Base-by-base conservation (phyloP, 1,284 basidiomycete species). In the Papiliotrema fonsecae region DNA sequence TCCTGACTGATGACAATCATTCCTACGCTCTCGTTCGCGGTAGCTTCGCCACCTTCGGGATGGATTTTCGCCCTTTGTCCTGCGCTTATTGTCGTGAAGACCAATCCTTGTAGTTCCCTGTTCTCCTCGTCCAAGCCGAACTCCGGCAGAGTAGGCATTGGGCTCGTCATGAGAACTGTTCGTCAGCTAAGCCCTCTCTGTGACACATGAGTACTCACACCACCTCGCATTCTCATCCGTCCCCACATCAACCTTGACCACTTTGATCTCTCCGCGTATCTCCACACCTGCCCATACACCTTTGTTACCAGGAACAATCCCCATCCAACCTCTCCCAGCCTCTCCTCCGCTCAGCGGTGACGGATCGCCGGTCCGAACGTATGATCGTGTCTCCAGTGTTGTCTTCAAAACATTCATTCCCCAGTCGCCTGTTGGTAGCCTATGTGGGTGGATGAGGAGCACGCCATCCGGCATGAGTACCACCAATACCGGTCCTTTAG, bases 251-350 rank as follows among this genome's bases (percentile, higher is more conserved):
- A 61, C 57, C 11, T 62, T 51, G 4, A 61, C 51, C 22, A 67
- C 54, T 10, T 56, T 50, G 1, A 57, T 37, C 35, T 61, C 54
- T 13, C 57, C 61, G n/a, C 56, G 55, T 4, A 34, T 42, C 42
- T 64, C 62, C 30, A 62, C 58, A 0, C 57, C 67, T 0, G 58
- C 54, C 69, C 69, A 72, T 4, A 67, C 61, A 9, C 60, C 65
- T 21, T 62, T 46, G 46, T 56, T 61, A 1, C 56, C 61, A 4
- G 46, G 47, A 9, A 67, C 60, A 31, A 60, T 44, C 2, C 60
- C 64, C 35, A 66, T 52, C 69, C 69, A 72, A 1, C 65, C 69
- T 26, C 53, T 53, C 10, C 55, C 55, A 13, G 42, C 51, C 38
- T 42, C 38, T 5, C 48, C 53, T 6, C 35, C 47, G 14, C 55